Percentiles rank a stretch among this genome's conserved stretches.
These are phyloP conservation scores for Nicotiana sylvestris DNA, from an alignment of 257 asterid genomes.

Conservation along the genomic window DNA sequence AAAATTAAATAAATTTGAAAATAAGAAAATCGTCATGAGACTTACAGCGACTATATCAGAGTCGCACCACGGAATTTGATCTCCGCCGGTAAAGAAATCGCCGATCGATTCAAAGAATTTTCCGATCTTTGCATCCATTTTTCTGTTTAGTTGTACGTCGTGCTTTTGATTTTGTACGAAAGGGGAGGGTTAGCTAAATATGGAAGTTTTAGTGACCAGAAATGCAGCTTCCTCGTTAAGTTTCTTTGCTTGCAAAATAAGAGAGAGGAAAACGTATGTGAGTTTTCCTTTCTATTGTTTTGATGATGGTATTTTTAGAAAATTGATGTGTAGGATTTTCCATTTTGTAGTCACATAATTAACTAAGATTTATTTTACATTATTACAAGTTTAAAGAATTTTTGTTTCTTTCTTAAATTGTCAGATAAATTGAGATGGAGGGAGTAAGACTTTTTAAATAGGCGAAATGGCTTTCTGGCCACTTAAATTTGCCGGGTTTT, in stretches of 20 bases:
- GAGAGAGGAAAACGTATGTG: neutral
- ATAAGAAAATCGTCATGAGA: neutral
- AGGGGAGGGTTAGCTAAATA: neutral
- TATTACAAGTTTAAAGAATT: too few species aligned
- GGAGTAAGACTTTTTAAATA: too few species aligned
- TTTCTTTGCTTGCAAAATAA: neutral
- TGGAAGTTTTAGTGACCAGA: neutral
- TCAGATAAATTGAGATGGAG: too few species aligned
- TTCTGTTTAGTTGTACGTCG: neutral
- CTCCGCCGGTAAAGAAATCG: conserved; percentile 65
- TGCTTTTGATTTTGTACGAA: neutral
- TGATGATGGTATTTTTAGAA: too few species aligned
- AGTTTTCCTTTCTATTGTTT: neutral
- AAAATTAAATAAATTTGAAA: neutral
- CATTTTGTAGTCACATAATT: too few species aligned
- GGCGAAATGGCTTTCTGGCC: too few species aligned
- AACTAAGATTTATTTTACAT: too few species aligned
- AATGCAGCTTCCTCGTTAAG: neutral
- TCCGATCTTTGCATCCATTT: conserved; percentile 63
- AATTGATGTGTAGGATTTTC: too few species aligned
- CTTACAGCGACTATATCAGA: conserved; percentile 61
- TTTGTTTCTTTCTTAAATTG: too few species aligned
- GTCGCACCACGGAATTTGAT: conserved; percentile 82
- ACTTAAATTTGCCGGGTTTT: too few species aligned
- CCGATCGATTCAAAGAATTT: conserved; percentile 63